Base-by-base conservation (phyloP, 225 moss, liverwort and hornwort species). In the Polytrichum formosum region DNA sequence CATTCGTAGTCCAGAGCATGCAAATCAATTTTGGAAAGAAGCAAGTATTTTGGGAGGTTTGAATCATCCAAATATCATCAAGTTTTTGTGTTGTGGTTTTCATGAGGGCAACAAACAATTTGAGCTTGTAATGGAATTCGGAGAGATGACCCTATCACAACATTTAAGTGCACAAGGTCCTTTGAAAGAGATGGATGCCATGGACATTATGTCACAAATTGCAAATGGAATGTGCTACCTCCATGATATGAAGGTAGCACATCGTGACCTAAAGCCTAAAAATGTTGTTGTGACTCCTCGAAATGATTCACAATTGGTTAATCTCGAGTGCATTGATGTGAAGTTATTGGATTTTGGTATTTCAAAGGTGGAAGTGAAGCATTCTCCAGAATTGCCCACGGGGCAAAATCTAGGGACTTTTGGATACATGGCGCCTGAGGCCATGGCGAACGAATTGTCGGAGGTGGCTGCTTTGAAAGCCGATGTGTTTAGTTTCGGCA, bases 221-320 rank as follows among this genome's bases (percentile, higher is more conserved):
- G 68, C 68, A 54, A 68, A 26, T 28, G 68, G 68, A 29, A 68
- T 68, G 68, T 54, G 28, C 18, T 68, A 68, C 55, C 21, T 68
- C 17, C 68, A 68, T 29, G 55, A 56, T 46, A 46, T 46, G 53
- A 53, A 67, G 21, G 67, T 67, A 25, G 67, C 67, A 53, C 67
- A 67, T 29, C 26, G 55, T 25, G 68, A 68, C 55, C 55, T 68
- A 27, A 68, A 68, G 55, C 68, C 68, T 28, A 26, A 25, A 5
- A 68, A 68, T 56, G 55, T 68, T 27, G 26, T 68, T 28, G 5
- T 55, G 26, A 26, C 6, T 16, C 28, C 55, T 27, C 6, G 1
- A 26, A 26, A 28, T 18, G 27, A 25, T 22, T 22, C 25, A 2
- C 54, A 66, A 22, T 66, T 66, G 30, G 65, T 4, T 30, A 19